Conservation (phyloP, 371 early-diverging fungal species). For the Apophysomyces trapeziformis region DNA sequence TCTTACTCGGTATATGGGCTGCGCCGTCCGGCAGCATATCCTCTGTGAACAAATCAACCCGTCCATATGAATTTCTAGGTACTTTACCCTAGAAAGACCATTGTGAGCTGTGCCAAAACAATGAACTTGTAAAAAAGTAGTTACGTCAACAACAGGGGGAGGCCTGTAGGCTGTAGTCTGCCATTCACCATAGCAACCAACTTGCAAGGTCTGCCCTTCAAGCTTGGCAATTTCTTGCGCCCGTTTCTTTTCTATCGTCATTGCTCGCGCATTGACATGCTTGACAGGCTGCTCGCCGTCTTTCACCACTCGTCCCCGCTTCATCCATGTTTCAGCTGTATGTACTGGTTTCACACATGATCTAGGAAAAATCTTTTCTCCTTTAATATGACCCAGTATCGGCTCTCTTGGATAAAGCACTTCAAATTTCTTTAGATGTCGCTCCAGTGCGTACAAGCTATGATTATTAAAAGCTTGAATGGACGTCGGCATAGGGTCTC, state of each 20-base stretch:
- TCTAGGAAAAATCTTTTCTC: constrained; percentile 83
- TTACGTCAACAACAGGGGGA: constrained; percentile 68
- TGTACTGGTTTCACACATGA: constrained; percentile 61
- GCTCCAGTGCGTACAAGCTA: constrained; percentile 82
- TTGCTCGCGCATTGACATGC: constrained; percentile 65
- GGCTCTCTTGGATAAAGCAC: constrained; percentile 68
- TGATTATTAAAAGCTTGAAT: constrained; percentile 81
- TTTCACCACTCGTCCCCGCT: constrained; percentile 57
- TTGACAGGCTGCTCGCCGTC: constrained; percentile 69
- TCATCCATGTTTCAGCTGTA: constrained; percentile 73
- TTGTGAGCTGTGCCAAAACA: not conserved
- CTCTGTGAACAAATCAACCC: constrained; percentile 81
- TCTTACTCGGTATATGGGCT: constrained; percentile 71
- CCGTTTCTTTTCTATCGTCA: constrained; percentile 62
- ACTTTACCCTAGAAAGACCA: constrained; percentile 66
- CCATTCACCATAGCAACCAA: constrained; percentile 83
- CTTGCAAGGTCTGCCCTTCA: constrained; percentile 36
- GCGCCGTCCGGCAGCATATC: constrained; percentile 88
- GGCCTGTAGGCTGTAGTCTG: constrained; percentile 78
- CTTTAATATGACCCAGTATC: constrained; percentile 74
- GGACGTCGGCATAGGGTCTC: constrained; percentile 82
- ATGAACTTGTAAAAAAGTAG: not conserved
- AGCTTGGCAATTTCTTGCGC: constrained; percentile 50
- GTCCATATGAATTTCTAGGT: constrained; percentile 80
- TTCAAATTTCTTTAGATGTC: constrained; percentile 81